These are phyloP conservation scores for Haplosporangium gracile DNA, from an alignment of 192 early-diverging fungal species.

Conservation along the genomic window DNA sequence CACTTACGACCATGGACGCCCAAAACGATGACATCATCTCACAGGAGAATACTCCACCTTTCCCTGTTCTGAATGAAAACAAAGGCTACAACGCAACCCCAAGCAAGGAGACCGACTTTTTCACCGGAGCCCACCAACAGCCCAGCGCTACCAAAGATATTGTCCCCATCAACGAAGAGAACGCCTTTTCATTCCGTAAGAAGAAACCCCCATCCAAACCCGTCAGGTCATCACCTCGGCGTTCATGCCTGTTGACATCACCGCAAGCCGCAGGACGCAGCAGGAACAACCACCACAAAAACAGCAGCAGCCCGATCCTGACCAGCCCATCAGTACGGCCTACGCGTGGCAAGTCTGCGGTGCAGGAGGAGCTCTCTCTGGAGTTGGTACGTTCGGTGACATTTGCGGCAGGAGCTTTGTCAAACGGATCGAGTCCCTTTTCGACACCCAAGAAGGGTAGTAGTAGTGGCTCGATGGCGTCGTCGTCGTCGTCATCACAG, in stretches of 20 bases:
- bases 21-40: neutral
- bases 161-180: conserved; percentile 9
- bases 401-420: neutral
- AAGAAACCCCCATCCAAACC: neutral
- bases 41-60: neutral
- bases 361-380: neutral
- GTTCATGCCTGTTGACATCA: neutral
- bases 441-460: neutral
- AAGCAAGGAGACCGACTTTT: neutral
- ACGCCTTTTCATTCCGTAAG: conserved; percentile 24
- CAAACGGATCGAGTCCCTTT: neutral
- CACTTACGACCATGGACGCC: neutral
- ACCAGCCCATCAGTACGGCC: neutral
- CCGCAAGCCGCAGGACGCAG: neutral
- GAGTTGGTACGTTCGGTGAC: neutral
- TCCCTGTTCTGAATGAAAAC: neutral
- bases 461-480: neutral
- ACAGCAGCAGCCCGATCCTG: neutral
- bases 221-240: neutral
- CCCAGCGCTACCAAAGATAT: neutral
- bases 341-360: neutral
- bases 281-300: neutral
- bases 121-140: neutral
- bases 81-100: too few species aligned
- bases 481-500: neutral